Percentiles rank a stretch among this genome's conserved stretches.
phyloP scores from a whole-genome alignment of 345 rosid species.

The Eucalyptus brandiana region DNA sequence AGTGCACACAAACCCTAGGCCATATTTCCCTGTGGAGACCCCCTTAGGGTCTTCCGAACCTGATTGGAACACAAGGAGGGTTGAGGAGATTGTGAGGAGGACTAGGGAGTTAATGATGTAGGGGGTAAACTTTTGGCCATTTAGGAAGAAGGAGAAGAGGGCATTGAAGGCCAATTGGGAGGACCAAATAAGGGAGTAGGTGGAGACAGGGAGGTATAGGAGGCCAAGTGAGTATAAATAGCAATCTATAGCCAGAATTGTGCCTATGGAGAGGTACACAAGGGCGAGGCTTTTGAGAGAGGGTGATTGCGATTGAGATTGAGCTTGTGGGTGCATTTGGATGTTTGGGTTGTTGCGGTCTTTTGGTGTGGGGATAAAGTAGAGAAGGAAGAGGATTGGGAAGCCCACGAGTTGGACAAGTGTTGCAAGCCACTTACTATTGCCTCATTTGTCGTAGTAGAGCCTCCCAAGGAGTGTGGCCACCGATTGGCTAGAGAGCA shows the following conservation, averaged over 20 bases:
- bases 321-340: background rate
- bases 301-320: background rate
- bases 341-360: background rate
- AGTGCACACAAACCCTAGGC: slow-evolving; percentile 25
- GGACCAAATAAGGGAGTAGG: slow-evolving; percentile 20
- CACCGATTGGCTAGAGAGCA: slow-evolving; percentile 17
- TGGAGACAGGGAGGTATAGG: slow-evolving; percentile 27
- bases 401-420: slow-evolving; percentile 19
- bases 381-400: slow-evolving; percentile 21
- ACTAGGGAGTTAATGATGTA: slow-evolving; percentile 20
- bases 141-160: slow-evolving; percentile 26
- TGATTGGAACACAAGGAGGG: slow-evolving; percentile 14
- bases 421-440: slow-evolving; percentile 29
- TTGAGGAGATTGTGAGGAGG: slow-evolving; percentile 31
- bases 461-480: slow-evolving; percentile 22
- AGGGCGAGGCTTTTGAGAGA: slow-evolving; percentile 1
- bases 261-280: slow-evolving; percentile 6
- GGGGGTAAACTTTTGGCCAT: slow-evolving; percentile 26
- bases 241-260: background rate
- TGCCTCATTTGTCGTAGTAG: slow-evolving; percentile 27
- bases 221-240: slow-evolving; percentile 23
- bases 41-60: background rate
- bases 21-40: slow-evolving; percentile 1
- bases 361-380: background rate
- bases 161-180: slow-evolving; percentile 32